Evolutionary conservation across 225 moss, liverwort and hornwort species (phyloP).

Genomic region (Ulota crispa): DNA sequence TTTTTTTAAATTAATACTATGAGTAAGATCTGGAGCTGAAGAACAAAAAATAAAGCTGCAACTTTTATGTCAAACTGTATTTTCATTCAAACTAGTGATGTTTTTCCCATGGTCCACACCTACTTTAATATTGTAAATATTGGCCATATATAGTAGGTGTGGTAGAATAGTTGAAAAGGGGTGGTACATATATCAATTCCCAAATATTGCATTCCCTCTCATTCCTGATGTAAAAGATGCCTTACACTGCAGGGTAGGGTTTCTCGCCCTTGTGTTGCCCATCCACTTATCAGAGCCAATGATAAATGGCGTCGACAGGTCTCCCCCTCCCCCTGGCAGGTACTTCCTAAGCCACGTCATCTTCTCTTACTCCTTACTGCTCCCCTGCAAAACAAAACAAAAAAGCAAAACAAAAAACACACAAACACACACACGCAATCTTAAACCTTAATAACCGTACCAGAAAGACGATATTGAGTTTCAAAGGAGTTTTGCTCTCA

Average conservation of each 20-base stretch:
- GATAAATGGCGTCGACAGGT: constrained; percentile 52
- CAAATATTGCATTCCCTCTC: too few relatives aligned
- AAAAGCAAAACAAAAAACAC: not conserved
- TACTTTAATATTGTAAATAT: too few relatives aligned
- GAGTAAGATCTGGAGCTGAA: too few relatives aligned
- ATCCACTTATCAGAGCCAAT: constrained; percentile 79
- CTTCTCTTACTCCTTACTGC: not conserved
- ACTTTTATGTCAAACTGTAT: too few relatives aligned
- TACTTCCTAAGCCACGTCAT: constrained; percentile 79
- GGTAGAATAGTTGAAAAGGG: too few relatives aligned
- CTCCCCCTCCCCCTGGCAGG: constrained; percentile 33
- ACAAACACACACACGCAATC: not conserved
- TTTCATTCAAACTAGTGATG: too few relatives aligned
- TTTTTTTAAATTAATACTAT: too few relatives aligned
- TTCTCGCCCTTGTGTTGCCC: constrained; percentile 46
- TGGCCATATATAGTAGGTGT: too few relatives aligned
- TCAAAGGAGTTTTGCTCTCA: not conserved
- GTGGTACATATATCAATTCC: too few relatives aligned
- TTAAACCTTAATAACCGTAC: not conserved
- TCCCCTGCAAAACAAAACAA: not conserved
- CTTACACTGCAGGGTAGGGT: constrained; percentile 8
- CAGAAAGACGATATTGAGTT: not conserved
- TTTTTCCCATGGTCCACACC: too few relatives aligned
- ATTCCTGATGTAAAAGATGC: not conserved
- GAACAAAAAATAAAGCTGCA: too few relatives aligned